Percentiles rank a stretch among this genome's conserved stretches.
Evolutionary conservation across 345 rosid genomes (phyloP).

Genomic region (Raphanus raphanistrum): DNA sequence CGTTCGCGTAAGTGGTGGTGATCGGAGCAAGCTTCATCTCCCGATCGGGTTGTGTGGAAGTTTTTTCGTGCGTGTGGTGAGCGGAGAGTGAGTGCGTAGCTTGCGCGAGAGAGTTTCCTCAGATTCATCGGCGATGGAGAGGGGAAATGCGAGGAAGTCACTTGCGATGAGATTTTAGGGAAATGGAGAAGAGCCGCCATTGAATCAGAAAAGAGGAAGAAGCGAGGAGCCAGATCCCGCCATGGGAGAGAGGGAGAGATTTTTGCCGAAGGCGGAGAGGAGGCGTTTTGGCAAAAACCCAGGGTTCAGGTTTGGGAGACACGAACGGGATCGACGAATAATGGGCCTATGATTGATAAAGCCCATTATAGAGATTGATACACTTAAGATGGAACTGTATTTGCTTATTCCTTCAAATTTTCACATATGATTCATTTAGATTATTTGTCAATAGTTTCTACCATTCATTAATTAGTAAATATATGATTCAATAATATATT

Average conservation of each 20-base stretch:
- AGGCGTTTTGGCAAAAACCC: constrained; percentile 4
- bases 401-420: too few species aligned
- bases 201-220: constrained; percentile 10
- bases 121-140: constrained; percentile 52
- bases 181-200: constrained; percentile 30
- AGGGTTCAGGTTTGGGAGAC: too few species aligned
- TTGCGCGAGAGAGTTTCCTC: constrained; percentile 47
- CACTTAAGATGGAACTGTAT: background rate
- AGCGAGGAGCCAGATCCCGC: constrained; percentile 45
- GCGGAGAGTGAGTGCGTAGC: constrained; percentile 40
- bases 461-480: too few species aligned
- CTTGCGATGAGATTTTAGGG: constrained; percentile 16
- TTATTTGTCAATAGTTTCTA: too few species aligned
- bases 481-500: too few species aligned
- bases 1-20: constrained; percentile 40
- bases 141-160: constrained; percentile 2
- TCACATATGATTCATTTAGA: too few species aligned
- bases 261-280: constrained; percentile 22
- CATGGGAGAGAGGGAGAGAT: constrained; percentile 7
- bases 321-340: background rate
- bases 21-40: constrained; percentile 30
- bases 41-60: constrained; percentile 28
- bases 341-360: constrained; percentile 14
- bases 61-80: constrained; percentile 24
- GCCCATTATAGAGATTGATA: background rate